Evolutionary conservation across 2,329 filamentous ascomycete species (phyloP).

Genomic region (Falciphora oryzae): DNA sequence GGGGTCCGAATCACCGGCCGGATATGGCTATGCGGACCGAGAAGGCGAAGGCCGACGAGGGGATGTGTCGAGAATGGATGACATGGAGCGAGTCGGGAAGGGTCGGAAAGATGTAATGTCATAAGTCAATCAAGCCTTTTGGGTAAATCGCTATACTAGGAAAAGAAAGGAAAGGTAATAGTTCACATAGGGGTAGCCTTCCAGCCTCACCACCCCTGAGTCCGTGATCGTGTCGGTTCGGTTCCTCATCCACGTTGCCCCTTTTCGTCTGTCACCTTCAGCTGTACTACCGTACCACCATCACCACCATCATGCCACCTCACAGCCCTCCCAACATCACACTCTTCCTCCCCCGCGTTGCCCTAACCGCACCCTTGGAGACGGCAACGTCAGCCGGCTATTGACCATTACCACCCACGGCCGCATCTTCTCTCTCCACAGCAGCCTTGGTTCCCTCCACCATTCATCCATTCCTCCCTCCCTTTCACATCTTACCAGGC

Average conservation of each 20-base stretch:
- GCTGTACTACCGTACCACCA: neutral
- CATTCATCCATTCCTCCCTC: slow-evolving; percentile 2
- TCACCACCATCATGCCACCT: neutral
- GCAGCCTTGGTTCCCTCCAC: too few relatives aligned
- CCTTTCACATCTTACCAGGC: slow-evolving; percentile 5
- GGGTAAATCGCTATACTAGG: slow-evolving; percentile 10
- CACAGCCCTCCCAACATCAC: slow-evolving; percentile 1
- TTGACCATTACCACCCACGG: neutral
- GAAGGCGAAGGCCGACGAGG: neutral
- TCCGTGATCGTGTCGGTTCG: neutral
- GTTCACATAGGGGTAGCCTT: too few relatives aligned
- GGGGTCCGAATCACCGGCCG: too few relatives aligned
- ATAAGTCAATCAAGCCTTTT: slow-evolving; percentile 24
- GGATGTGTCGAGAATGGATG: neutral
- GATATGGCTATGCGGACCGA: too few relatives aligned
- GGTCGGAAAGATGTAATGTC: slow-evolving; percentile 2
- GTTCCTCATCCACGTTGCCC: neutral
- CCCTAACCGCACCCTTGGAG: neutral
- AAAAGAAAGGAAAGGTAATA: slow-evolving; percentile 13
- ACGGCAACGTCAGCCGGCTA: neutral
- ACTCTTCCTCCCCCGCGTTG: neutral
- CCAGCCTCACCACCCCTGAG: too few relatives aligned
- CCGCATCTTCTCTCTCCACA: too few relatives aligned
- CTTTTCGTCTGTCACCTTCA: neutral
- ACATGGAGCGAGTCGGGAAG: neutral